phyloP scores from a whole-genome alignment of 148 eudicot species.

The Arbutus unedo region DNA sequence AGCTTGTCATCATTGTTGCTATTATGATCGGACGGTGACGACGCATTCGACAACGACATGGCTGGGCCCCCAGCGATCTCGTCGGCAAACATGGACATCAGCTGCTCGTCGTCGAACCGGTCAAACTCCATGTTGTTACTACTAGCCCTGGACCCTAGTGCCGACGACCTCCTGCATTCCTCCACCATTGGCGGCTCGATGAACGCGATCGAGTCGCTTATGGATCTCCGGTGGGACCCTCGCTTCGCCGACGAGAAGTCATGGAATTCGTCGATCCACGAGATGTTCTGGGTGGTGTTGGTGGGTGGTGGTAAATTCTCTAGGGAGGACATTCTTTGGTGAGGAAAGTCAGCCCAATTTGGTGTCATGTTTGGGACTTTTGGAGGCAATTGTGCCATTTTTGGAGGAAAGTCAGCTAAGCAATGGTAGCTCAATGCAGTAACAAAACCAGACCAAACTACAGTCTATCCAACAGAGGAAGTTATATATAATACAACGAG shows the following conservation, averaged over 20 bases:
- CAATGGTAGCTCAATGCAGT: neutral
- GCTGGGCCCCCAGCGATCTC: constrained; percentile 36
- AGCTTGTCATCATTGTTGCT: constrained; percentile 45
- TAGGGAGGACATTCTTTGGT: constrained; percentile 35
- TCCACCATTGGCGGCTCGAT: constrained; percentile 37
- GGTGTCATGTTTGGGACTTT: constrained; percentile 53
- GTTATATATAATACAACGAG: constrained; percentile 16
- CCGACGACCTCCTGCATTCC: constrained; percentile 30
- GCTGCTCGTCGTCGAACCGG: constrained; percentile 74
- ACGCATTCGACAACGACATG: constrained; percentile 47
- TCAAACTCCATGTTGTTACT: constrained; percentile 35
- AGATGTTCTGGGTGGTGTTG: constrained; percentile 18
- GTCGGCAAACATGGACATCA: constrained; percentile 77
- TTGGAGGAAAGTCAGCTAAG: neutral
- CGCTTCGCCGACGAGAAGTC: constrained; percentile 68
- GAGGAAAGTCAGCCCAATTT: constrained; percentile 48
- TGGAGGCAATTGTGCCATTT: constrained; percentile 85
- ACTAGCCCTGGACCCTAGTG: neutral
- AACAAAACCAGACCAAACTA: constrained; percentile 11
- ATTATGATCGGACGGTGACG: constrained; percentile 73
- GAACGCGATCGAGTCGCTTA: constrained; percentile 71
- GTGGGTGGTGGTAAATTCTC: constrained; percentile 24
- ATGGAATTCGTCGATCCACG: constrained; percentile 79
- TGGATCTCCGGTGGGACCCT: constrained; percentile 56
- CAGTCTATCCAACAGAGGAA: constrained; percentile 11